Evolutionary conservation across 2,329 filamentous ascomycete species (phyloP).

Genomic region (Arthrobotrys iridis): DNA sequence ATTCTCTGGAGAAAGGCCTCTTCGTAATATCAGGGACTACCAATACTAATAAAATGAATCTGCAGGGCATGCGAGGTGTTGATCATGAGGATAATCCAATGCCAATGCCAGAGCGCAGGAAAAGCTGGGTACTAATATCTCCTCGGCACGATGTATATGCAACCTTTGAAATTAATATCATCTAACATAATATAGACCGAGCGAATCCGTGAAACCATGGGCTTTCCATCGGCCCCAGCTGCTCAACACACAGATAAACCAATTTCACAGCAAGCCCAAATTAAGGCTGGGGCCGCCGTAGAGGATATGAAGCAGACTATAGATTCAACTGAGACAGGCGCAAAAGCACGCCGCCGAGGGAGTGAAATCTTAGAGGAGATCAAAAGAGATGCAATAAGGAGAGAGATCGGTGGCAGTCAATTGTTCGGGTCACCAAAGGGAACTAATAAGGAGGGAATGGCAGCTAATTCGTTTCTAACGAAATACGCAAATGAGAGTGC

Average conservation of each 20-base stretch:
- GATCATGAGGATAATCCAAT: constrained; percentile 47
- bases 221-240: constrained; percentile 8
- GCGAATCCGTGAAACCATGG: constrained; percentile 29
- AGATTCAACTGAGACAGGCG: constrained; percentile 22
- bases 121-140: constrained; percentile 41
- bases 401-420: constrained; percentile 46
- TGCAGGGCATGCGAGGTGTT: constrained; percentile 37
- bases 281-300: constrained; percentile 26
- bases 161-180: neutral
- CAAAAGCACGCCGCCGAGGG: constrained; percentile 22
- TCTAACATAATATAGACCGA: constrained; percentile 9
- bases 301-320: constrained; percentile 35
- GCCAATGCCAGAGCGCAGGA: constrained; percentile 25
- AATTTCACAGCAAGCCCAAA: constrained; percentile 26
- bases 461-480: constrained; percentile 43
- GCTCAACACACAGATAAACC: constrained; percentile 23
- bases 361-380: constrained; percentile 50
- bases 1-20: too few species aligned
- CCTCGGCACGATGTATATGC: neutral
- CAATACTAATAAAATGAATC: neutral
- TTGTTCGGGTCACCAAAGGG: constrained; percentile 44
- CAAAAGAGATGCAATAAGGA: constrained; percentile 25
- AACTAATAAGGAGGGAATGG: constrained; percentile 21
- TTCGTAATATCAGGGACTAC: too few species aligned
- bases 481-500: constrained; percentile 54